A percentile compares a stretch with the other conserved stretches of the same genome.
Conservation (phyloP, 2,329 filamentous ascomycete genomes). For the Phaeosphaeriaceae sp. region DNA sequence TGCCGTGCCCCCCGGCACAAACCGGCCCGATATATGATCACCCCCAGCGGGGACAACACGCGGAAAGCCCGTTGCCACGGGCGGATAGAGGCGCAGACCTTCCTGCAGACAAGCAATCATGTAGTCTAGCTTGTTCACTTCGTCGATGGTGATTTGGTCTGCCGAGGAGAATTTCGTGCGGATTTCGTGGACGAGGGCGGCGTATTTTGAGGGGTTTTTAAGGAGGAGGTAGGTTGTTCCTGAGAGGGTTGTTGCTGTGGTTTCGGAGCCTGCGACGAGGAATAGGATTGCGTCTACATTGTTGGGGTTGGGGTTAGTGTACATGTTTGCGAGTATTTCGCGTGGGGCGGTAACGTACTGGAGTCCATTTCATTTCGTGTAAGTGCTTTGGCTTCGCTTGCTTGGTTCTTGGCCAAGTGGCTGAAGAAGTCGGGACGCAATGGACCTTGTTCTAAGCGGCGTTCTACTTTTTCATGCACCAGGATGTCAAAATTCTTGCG, state of each 20-base stretch:
- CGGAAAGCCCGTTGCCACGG: slow-evolving; percentile 38
- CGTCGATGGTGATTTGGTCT: slow-evolving; percentile 33
- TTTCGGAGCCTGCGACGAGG: slow-evolving; percentile 54
- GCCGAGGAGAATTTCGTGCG: slow-evolving; percentile 25
- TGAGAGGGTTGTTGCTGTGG: slow-evolving; percentile 53
- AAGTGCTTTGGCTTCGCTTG: slow-evolving; percentile 17
- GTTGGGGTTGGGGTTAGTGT: too few relatives aligned
- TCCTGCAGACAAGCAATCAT: slow-evolving; percentile 38
- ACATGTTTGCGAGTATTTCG: too few relatives aligned
- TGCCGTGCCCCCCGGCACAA: slow-evolving; percentile 30
- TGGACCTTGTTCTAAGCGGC: slow-evolving; percentile 23
- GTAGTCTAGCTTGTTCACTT: slow-evolving; percentile 33
- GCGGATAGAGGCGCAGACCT: slow-evolving; percentile 35
- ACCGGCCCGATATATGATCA: slow-evolving; percentile 32
- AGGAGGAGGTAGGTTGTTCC: slow-evolving; percentile 53
- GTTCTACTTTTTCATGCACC: slow-evolving; percentile 19
- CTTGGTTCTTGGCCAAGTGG: slow-evolving; percentile 32
- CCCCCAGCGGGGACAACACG: slow-evolving; percentile 32
- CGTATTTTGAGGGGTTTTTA: slow-evolving; percentile 18
- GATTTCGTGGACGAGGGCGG: slow-evolving; percentile 31
- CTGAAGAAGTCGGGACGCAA: slow-evolving; percentile 35
- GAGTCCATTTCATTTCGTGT: slow-evolving; percentile 42
- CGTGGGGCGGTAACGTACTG: too few relatives aligned
- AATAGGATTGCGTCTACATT: slow-evolving; percentile 38
- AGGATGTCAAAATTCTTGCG: slow-evolving; percentile 26